Conservation (phyloP, 805 yeast species). For the Myxozyma sirexii region DNA sequence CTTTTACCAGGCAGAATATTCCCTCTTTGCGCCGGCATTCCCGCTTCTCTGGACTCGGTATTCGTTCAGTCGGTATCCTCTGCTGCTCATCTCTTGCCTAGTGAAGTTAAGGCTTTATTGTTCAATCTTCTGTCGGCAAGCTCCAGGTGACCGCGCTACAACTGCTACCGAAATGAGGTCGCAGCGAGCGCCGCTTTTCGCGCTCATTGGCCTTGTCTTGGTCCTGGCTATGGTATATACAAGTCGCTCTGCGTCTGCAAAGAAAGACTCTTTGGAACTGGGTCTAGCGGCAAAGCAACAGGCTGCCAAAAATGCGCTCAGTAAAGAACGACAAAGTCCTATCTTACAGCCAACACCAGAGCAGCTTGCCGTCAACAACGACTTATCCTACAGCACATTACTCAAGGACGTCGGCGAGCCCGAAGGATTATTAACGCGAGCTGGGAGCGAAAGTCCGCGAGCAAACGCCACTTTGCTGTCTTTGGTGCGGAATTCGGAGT, state of each 20-base stretch:
- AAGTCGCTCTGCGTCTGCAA: not conserved
- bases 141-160: no score
- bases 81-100: no score
- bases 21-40: no score
- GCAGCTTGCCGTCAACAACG: not conserved
- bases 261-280: not conserved
- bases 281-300: not conserved
- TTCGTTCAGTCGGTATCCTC: no score
- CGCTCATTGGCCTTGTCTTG: constrained; percentile 1
- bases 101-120: no score
- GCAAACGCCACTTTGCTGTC: constrained; percentile 78
- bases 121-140: no score
- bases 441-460: constrained; percentile 38
- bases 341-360: not conserved
- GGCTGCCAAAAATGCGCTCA: not conserved
- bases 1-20: no score
- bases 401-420: constrained; percentile 40
- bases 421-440: constrained; percentile 26
- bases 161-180: not conserved
- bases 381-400: constrained; percentile 18
- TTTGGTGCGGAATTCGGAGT: constrained; percentile 71
- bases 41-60: no score
- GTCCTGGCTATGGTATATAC: not conserved
- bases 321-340: not conserved
- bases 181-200: constrained; percentile 1